Conservation (phyloP, 345 rosid genomes). For the Aquilaria yunnanensis region DNA sequence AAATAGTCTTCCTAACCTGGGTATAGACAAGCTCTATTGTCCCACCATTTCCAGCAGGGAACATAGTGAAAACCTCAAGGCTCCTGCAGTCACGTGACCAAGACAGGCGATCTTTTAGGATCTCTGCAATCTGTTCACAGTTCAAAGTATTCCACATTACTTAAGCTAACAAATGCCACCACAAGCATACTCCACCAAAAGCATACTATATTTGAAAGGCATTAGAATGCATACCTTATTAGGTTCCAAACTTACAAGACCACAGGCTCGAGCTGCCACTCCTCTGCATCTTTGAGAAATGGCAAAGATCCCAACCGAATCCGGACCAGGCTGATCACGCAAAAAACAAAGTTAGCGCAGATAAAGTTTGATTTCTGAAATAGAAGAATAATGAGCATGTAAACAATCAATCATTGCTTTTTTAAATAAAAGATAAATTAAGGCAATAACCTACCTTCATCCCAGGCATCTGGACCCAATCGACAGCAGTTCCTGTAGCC, state of each 20-base stretch:
- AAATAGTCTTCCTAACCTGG: conserved; percentile 43
- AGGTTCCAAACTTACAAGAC: conserved; percentile 98
- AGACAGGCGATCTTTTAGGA: conserved; percentile 94
- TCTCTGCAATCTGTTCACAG: conserved; percentile 79
- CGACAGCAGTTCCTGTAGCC: conserved; percentile 99
- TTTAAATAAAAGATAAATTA: background rate
- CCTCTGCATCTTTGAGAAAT: conserved; percentile 99
- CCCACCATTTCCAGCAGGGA: conserved; percentile 94
- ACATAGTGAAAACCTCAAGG: conserved; percentile 94
- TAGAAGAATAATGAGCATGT: background rate
- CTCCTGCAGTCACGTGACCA: conserved; percentile 99
- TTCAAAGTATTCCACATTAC: background rate
- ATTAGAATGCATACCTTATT: conserved; percentile 45
- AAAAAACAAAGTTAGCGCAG: conserved; percentile 1
- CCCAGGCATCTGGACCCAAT: conserved; percentile 99
- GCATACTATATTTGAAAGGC: background rate
- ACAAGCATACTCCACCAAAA: background rate
- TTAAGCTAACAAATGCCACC: background rate
- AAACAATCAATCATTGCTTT: background rate
- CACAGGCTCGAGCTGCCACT: conserved; percentile 99
- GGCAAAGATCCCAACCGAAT: conserved; percentile 99
- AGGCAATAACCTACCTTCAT: conserved; percentile 67
- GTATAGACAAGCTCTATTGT: conserved; percentile 90
- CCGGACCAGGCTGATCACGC: conserved; percentile 98
- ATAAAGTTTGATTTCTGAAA: background rate